Evolutionary conservation across 2,329 filamentous ascomycete species (phyloP).

Genomic region (Aureobasidium sp.): DNA sequence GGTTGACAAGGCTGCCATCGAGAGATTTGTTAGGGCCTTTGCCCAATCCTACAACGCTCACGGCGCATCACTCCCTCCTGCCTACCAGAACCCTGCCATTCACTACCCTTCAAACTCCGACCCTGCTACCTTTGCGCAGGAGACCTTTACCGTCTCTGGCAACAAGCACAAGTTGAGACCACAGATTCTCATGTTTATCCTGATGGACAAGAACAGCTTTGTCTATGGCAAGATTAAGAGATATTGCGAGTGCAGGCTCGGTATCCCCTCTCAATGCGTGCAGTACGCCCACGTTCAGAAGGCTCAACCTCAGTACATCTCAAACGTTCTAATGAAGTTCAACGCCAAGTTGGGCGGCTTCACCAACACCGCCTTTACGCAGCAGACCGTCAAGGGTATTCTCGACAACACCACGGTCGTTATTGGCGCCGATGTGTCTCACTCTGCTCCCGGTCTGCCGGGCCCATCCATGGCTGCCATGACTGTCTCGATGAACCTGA

Average conservation of each 20-base stretch:
- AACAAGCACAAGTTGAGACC: constrained; percentile 52
- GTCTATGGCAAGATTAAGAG: constrained; percentile 85
- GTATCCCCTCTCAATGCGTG: constrained; percentile 78
- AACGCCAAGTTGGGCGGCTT: constrained; percentile 90
- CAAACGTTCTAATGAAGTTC: constrained; percentile 93
- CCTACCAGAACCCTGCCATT: constrained; percentile 39
- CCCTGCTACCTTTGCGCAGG: constrained; percentile 27
- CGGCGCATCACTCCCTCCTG: constrained; percentile 48
- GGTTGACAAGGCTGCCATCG: constrained; percentile 37
- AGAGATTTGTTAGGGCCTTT: constrained; percentile 55
- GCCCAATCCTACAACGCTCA: constrained; percentile 53
- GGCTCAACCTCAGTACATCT: constrained; percentile 74
- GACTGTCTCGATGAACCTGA: constrained; percentile 68
- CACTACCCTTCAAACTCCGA: constrained; percentile 23
- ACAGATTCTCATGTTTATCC: constrained; percentile 72
- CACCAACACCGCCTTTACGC: constrained; percentile 50
- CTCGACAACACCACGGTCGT: constrained; percentile 61
- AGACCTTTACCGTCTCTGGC: constrained; percentile 48
- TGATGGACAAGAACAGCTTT: constrained; percentile 62
- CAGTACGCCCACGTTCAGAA: constrained; percentile 62
- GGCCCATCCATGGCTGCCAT: constrained; percentile 78
- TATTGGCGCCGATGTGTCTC: constrained; percentile 86
- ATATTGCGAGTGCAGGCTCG: constrained; percentile 75
- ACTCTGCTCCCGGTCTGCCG: constrained; percentile 61
- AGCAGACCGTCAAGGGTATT: constrained; percentile 24